Evolutionary conservation across 768 basidiomycete species (phyloP).

Genomic region (Multifurca ochricompacta): DNA sequence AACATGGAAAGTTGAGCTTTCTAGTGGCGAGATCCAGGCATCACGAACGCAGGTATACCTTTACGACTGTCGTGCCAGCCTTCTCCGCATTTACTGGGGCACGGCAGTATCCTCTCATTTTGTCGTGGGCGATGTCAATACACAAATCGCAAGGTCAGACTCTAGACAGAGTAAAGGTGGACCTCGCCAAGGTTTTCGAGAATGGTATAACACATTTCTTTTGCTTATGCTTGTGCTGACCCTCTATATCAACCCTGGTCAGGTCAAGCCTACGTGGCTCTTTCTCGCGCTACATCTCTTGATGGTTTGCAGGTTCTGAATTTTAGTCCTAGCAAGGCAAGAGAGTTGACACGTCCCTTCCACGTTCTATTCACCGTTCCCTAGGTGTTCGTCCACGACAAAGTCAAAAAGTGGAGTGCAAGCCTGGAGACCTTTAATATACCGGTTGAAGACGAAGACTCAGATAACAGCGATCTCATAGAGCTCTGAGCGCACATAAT

Average conservation of each 20-base stretch:
- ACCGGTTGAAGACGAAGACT: slow-evolving; percentile 8
- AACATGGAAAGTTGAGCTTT: slow-evolving; percentile 78
- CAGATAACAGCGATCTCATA: slow-evolving; percentile 5
- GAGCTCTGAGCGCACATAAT: neutral
- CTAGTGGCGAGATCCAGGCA: slow-evolving; percentile 79
- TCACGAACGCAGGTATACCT: slow-evolving; percentile 64
- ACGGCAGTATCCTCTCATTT: slow-evolving; percentile 69
- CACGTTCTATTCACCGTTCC: neutral
- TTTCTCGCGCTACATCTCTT: slow-evolving; percentile 81
- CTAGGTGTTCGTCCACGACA: slow-evolving; percentile 26
- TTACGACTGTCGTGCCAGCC: neutral
- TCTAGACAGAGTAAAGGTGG: slow-evolving; percentile 88
- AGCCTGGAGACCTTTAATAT: slow-evolving; percentile 47
- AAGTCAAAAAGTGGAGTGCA: slow-evolving; percentile 64
- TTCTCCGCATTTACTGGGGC: neutral
- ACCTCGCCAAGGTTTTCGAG: slow-evolving; percentile 88
- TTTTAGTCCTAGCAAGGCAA: slow-evolving; percentile 68
- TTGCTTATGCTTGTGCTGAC: neutral
- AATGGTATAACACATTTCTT: slow-evolving; percentile 46
- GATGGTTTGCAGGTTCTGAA: slow-evolving; percentile 80
- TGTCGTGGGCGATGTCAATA: slow-evolving; percentile 97
- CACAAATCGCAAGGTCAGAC: slow-evolving; percentile 99
- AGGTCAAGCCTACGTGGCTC: slow-evolving; percentile 89
- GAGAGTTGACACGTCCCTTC: neutral
- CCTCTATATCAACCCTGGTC: neutral